These are phyloP conservation scores for Didymella segeticola DNA, from an alignment of 2,329 filamentous ascomycete genomes.

Conservation along the genomic window DNA sequence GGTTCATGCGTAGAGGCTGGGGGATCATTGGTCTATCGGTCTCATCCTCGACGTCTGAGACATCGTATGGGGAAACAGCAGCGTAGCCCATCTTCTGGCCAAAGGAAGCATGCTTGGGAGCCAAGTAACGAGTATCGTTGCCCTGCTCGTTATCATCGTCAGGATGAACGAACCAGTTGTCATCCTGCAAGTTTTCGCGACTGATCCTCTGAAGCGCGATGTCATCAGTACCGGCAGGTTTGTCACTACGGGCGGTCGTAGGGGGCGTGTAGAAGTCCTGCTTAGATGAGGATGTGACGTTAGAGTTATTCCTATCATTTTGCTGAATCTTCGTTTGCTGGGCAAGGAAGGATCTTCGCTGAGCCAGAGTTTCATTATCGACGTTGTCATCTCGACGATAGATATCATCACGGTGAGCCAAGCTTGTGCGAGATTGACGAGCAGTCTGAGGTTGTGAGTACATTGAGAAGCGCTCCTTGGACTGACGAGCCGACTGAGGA, in stretches of 20 bases:
- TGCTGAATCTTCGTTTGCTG: constrained; percentile 45
- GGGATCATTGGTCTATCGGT: constrained; percentile 39
- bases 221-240: constrained; percentile 32
- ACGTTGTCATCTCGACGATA: constrained; percentile 31
- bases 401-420: constrained; percentile 44
- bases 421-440: constrained; percentile 47
- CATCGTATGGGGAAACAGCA: constrained; percentile 34
- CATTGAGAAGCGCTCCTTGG: constrained; percentile 58
- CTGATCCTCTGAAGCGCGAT: constrained; percentile 37
- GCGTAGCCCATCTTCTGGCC: constrained; percentile 39
- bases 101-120: constrained; percentile 33
- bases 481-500: constrained; percentile 60
- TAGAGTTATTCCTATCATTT: constrained; percentile 36
- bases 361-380: constrained; percentile 41
- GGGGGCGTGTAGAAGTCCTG: constrained; percentile 42
- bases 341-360: constrained; percentile 43
- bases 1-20: constrained; percentile 57
- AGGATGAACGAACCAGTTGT: constrained; percentile 57
- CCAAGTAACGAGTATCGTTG: constrained; percentile 19
- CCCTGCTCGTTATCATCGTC: constrained; percentile 25
- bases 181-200: constrained; percentile 49
- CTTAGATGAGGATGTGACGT: constrained; percentile 37
- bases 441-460: constrained; percentile 46
- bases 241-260: constrained; percentile 24
- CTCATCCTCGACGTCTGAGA: constrained; percentile 39